Conservation (phyloP, 2,329 filamentous ascomycete genomes). For the Aureobasidium sp. region DNA sequence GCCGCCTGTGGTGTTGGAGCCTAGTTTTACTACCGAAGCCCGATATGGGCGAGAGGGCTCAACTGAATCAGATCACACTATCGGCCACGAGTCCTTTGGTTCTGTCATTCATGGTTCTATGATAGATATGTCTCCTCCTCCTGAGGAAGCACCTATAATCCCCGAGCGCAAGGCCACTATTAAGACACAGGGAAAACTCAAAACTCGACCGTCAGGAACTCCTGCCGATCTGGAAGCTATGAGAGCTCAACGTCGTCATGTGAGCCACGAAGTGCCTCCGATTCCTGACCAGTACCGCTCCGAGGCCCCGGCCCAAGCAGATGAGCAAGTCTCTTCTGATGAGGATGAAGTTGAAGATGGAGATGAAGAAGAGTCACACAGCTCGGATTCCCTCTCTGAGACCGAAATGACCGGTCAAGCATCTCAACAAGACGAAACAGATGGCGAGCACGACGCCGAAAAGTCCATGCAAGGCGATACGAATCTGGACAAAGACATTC, state of each 20-base stretch:
- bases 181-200: constrained; percentile 76
- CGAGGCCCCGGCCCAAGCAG: background rate
- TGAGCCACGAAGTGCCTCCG: constrained; percentile 59
- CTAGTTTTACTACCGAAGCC: constrained; percentile 16
- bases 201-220: constrained; percentile 80
- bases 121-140: constrained; percentile 23
- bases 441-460: background rate
- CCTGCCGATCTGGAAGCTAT: constrained; percentile 77
- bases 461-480: constrained; percentile 18
- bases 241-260: constrained; percentile 70
- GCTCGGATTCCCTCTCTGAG: constrained; percentile 14
- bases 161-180: constrained; percentile 83
- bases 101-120: constrained; percentile 13
- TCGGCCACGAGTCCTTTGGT: constrained; percentile 12
- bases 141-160: constrained; percentile 52
- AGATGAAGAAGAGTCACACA: background rate
- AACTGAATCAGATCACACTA: constrained; percentile 1
- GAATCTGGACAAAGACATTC: constrained; percentile 19
- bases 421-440: background rate
- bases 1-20: background rate
- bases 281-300: constrained; percentile 28
- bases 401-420: constrained; percentile 10
- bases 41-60: constrained; percentile 22
- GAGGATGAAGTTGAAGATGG: background rate
- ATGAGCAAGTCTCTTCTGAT: background rate